Percentiles rank a stretch among this genome's conserved stretches.
Conservation (phyloP, 129 eudicot species). For the Silybum marianum region DNA sequence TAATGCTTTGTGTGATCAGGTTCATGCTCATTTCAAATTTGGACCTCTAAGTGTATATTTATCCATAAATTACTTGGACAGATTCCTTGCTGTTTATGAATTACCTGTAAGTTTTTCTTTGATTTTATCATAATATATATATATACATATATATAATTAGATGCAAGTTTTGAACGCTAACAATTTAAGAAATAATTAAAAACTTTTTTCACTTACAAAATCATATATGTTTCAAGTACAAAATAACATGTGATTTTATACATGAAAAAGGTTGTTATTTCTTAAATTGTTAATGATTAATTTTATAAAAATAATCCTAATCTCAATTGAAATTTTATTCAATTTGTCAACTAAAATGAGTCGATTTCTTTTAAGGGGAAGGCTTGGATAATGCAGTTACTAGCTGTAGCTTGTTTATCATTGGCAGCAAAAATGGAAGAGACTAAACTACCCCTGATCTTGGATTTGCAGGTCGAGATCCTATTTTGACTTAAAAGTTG, state of each 20-base stretch:
- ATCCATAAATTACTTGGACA: constrained; percentile 64
- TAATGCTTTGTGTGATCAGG: constrained; percentile 38
- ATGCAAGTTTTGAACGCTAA: too few relatives aligned
- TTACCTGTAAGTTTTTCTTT: constrained; percentile 51
- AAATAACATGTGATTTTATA: too few relatives aligned
- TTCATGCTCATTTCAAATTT: constrained; percentile 57
- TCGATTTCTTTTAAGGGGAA: constrained; percentile 44
- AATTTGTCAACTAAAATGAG: background rate
- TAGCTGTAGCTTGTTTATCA: constrained; percentile 70
- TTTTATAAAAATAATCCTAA: background rate
- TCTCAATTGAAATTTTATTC: background rate
- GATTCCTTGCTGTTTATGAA: constrained; percentile 74
- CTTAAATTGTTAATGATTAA: background rate
- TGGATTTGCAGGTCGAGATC: constrained; percentile 68
- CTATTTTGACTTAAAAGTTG: constrained; percentile 18
- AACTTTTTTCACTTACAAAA: too few relatives aligned
- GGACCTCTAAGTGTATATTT: constrained; percentile 57
- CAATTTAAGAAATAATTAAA: too few relatives aligned
- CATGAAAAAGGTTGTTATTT: too few relatives aligned
- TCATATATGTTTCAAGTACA: too few relatives aligned
- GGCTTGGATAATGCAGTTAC: constrained; percentile 79
- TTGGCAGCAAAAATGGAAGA: constrained; percentile 77
- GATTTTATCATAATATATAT: background rate
- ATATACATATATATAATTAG: too few relatives aligned
- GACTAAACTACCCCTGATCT: constrained; percentile 52